These are phyloP conservation scores for Tylopilus sp. DNA, from an alignment of 1,284 basidiomycete genomes.

Conservation along the genomic window DNA sequence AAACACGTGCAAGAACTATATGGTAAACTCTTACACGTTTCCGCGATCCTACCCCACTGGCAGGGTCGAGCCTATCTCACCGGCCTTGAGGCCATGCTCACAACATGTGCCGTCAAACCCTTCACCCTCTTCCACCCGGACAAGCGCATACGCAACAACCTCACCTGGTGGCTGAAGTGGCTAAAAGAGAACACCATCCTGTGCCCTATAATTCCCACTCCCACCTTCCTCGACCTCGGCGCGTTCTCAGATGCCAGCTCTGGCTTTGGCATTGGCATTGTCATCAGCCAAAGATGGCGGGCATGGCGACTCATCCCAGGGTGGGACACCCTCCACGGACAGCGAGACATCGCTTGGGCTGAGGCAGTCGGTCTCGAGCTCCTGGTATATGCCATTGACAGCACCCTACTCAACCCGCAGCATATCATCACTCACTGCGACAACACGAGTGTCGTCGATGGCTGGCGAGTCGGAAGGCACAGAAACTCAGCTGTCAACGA, in stretches of 20 bases:
- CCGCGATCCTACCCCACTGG: not conserved
- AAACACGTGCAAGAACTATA: conserved; percentile 11
- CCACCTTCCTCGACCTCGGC: not conserved
- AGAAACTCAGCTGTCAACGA: too few species aligned
- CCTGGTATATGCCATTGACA: too few species aligned
- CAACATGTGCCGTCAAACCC: not conserved
- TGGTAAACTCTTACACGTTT: conserved; percentile 10
- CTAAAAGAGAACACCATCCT: too few species aligned
- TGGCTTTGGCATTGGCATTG: conserved; percentile 14
- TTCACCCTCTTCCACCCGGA: conserved; percentile 11
- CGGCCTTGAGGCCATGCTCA: conserved; percentile 14
- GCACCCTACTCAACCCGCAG: too few species aligned
- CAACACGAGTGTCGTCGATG: too few species aligned
- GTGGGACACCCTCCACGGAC: not conserved
- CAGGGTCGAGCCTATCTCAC: conserved; percentile 16
- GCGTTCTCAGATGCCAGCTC: conserved; percentile 32
- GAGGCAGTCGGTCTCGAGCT: too few species aligned
- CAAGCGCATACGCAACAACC: not conserved
- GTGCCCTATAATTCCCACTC: not conserved
- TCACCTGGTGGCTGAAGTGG: not conserved
- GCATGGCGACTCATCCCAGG: conserved; percentile 22
- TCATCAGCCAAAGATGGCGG: not conserved
- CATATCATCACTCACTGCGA: too few species aligned
- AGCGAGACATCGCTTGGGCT: not conserved
- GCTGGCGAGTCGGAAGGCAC: too few species aligned